Conservation (phyloP, 2,329 filamentous ascomycete genomes). For the Teratosphaeria pseudoeucalypti region DNA sequence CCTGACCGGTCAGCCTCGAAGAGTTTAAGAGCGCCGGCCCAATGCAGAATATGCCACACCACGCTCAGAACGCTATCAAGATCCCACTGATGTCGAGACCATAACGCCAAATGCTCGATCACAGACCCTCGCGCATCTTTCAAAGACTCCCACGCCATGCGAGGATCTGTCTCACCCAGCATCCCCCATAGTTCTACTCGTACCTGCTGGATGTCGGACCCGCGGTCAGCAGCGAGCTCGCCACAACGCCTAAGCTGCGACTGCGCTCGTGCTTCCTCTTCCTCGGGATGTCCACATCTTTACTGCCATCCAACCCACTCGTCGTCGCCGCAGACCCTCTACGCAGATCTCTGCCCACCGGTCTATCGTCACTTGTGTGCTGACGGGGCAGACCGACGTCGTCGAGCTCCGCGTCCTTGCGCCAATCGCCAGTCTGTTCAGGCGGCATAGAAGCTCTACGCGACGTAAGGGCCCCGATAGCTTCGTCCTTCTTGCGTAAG, state of each 20-base stretch:
- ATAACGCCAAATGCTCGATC: no score
- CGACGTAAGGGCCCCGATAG: constrained; percentile 24
- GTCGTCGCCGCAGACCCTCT: constrained; percentile 3
- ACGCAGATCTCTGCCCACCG: background rate
- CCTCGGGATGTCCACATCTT: constrained; percentile 6
- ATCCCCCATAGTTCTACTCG: background rate
- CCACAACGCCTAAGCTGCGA: constrained; percentile 16
- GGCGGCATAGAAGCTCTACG: background rate
- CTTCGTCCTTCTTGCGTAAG: constrained; percentile 50
- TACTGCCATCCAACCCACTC: constrained; percentile 7
- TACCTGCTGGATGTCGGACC: constrained; percentile 3
- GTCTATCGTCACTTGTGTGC: constrained; percentile 4
- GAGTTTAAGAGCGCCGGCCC: no score
- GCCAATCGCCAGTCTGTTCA: constrained; percentile 2
- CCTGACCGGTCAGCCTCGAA: no score
- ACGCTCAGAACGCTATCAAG: constrained; percentile 4
- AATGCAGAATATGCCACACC: background rate
- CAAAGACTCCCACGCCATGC: background rate
- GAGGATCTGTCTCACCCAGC: background rate
- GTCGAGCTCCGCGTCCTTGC: constrained; percentile 19
- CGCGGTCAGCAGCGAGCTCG: constrained; percentile 8
- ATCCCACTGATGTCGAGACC: background rate
- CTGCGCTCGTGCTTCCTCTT: constrained; percentile 11
- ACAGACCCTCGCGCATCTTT: background rate
- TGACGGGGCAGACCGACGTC: constrained; percentile 17